These are phyloP conservation scores for Lavandula angustifolia DNA, from an alignment of 257 asterid genomes.

Conservation along the genomic window DNA sequence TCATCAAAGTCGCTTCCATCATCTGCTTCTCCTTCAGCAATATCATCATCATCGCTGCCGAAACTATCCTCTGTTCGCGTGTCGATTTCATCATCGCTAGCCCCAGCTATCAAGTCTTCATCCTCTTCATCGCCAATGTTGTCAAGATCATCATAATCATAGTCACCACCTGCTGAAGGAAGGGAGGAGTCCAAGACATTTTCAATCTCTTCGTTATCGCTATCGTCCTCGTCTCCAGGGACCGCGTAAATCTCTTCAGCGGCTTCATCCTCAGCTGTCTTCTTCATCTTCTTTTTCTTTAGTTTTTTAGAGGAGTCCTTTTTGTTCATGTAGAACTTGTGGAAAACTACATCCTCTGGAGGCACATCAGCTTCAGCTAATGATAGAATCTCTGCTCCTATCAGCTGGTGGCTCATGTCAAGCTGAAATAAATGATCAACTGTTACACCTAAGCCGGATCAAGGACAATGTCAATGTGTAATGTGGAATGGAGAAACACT, in stretches of 20 bases:
- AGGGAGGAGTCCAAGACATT: conserved; percentile 43
- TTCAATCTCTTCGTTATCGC: conserved; percentile 71
- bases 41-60: conserved; percentile 34
- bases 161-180: conserved; percentile 15
- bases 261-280: conserved; percentile 61
- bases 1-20: conserved; percentile 53
- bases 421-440: conserved; percentile 41
- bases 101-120: conserved; percentile 67
- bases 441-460: not conserved
- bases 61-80: conserved; percentile 26
- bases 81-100: conserved; percentile 32
- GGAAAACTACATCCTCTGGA: conserved; percentile 91
- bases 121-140: conserved; percentile 61
- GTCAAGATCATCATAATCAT: conserved; percentile 77
- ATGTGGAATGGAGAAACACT: conserved; percentile 14
- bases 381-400: conserved; percentile 77
- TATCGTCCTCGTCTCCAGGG: conserved; percentile 56
- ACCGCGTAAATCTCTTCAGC: conserved; percentile 65
- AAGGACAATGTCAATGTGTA: not conserved
- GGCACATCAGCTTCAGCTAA: conserved; percentile 76
- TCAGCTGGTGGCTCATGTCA: conserved; percentile 73
- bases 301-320: conserved; percentile 65
- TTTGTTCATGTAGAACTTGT: conserved; percentile 77
- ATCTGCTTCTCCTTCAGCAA: conserved; percentile 47
- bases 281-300: conserved; percentile 66